These are phyloP conservation scores for Mucor saturninus DNA, from an alignment of 371 early-diverging fungal species.

Conservation along the genomic window DNA sequence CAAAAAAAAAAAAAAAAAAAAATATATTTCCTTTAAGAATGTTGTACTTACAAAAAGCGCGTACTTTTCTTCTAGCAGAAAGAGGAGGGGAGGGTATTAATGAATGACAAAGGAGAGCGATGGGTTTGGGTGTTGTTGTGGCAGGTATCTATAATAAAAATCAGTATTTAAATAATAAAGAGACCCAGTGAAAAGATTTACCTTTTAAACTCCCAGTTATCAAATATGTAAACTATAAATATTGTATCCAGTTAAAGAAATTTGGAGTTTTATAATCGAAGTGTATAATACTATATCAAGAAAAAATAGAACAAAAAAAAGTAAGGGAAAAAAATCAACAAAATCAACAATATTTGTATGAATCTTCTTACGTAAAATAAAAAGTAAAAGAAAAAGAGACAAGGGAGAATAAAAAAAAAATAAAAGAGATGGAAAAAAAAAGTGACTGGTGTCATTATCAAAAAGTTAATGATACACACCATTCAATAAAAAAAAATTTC, in stretches of 20 bases:
- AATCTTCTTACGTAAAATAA: background rate
- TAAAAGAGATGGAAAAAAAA: background rate
- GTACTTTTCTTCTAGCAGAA: background rate
- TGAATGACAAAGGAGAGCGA: too few relatives aligned
- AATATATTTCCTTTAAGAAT: too few relatives aligned
- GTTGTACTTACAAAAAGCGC: too few relatives aligned
- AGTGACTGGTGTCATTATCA: conserved; percentile 10
- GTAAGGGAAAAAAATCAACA: background rate
- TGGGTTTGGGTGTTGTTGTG: too few relatives aligned
- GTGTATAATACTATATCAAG: conserved; percentile 21
- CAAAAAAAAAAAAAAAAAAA: too few relatives aligned
- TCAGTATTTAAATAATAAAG: too few relatives aligned
- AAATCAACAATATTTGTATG: background rate
- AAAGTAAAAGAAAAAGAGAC: background rate
- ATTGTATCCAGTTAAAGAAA: background rate
- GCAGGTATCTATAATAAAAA: too few relatives aligned
- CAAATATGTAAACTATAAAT: background rate
- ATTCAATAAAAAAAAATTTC: background rate
- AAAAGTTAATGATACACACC: background rate
- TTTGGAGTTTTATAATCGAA: conserved; percentile 2
- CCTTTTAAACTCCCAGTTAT: background rate
- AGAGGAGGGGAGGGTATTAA: background rate
- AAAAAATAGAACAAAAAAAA: conserved; percentile 15
- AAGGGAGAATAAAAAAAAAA: background rate
- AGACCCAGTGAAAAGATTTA: background rate